Conservation (phyloP, 305 asterid genomes). For the Caryopteris hybrid region DNA sequence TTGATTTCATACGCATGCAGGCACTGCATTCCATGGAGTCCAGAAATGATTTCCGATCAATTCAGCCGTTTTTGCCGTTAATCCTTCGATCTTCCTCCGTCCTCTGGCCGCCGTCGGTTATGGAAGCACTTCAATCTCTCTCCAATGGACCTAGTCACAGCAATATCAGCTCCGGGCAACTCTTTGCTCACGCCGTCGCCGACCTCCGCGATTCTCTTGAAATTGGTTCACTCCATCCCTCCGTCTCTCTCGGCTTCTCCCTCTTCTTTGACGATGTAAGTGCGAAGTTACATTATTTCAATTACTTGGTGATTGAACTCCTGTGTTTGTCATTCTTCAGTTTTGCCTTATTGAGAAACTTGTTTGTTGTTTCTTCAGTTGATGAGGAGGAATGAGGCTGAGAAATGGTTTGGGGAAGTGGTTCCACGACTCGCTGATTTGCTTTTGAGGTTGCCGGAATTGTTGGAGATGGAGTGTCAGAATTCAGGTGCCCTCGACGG, state of each 20-base stretch:
- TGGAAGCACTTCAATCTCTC: constrained; percentile 51
- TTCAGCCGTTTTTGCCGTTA: constrained; percentile 54
- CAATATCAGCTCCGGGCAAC: constrained; percentile 52
- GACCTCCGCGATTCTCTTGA: constrained; percentile 50
- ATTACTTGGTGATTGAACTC: not conserved
- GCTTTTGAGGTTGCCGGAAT: constrained; percentile 57
- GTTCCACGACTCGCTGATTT: constrained; percentile 70
- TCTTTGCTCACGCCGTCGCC: constrained; percentile 48
- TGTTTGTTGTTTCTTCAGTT: constrained; percentile 34
- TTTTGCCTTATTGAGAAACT: not conserved
- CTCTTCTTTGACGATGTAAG: constrained; percentile 67
- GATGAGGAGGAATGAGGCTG: constrained; percentile 51
- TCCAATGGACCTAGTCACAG: constrained; percentile 57
- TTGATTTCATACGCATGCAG: too few relatives aligned
- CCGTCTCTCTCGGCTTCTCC: constrained; percentile 49
- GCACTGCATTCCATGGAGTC: constrained; percentile 5
- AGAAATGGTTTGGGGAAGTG: constrained; percentile 60
- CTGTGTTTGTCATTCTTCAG: not conserved
- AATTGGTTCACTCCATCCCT: constrained; percentile 29
- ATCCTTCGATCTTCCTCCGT: constrained; percentile 49
- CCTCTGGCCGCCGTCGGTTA: constrained; percentile 53
- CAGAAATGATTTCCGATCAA: constrained; percentile 43
- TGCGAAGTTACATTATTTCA: not conserved
- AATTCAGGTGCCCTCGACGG: constrained; percentile 33
- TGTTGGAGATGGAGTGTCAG: constrained; percentile 68